Evolutionary conservation across 345 rosid genomes (phyloP).

Genomic region (Camelina laxa): DNA sequence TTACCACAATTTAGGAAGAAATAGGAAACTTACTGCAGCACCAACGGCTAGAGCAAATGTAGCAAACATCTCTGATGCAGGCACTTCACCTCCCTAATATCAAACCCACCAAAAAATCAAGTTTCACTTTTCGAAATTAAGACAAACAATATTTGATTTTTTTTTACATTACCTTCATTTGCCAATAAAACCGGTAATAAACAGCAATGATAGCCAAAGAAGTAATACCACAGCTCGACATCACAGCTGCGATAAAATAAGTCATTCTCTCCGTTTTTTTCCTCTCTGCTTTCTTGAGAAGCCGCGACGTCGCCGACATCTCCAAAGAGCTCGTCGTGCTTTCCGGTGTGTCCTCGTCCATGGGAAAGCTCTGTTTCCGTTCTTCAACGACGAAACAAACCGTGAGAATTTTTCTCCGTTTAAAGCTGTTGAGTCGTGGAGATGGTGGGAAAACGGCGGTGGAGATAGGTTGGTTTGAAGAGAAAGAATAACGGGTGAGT

Average conservation of each 20-base stretch:
- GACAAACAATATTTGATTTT: not conserved
- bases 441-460: conserved; percentile 14
- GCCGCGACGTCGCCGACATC: conserved; percentile 41
- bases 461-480: conserved; percentile 7
- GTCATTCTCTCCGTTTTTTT: conserved; percentile 72
- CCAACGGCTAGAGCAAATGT: conserved; percentile 91
- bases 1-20: not conserved
- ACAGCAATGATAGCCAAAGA: conserved; percentile 75
- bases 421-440: conserved; percentile 9
- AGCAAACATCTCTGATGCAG: conserved; percentile 76
- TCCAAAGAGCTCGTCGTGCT: conserved; percentile 15
- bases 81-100: conserved; percentile 69
- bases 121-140: not conserved
- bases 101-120: not conserved
- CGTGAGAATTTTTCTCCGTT: conserved; percentile 7
- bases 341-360: conserved; percentile 18
- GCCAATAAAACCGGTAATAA: conserved; percentile 78
- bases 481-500: conserved; percentile 20
- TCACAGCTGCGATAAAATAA: conserved; percentile 72
- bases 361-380: conserved; percentile 14
- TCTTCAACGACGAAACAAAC: conserved; percentile 23
- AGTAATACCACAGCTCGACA: conserved; percentile 79
- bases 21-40: conserved; percentile 69
- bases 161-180: conserved; percentile 64
- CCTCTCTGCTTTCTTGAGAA: conserved; percentile 51